Evolutionary conservation across 2,329 filamentous ascomycete genomes (phyloP).

Genomic region (Ceratocystis harringtonii): DNA sequence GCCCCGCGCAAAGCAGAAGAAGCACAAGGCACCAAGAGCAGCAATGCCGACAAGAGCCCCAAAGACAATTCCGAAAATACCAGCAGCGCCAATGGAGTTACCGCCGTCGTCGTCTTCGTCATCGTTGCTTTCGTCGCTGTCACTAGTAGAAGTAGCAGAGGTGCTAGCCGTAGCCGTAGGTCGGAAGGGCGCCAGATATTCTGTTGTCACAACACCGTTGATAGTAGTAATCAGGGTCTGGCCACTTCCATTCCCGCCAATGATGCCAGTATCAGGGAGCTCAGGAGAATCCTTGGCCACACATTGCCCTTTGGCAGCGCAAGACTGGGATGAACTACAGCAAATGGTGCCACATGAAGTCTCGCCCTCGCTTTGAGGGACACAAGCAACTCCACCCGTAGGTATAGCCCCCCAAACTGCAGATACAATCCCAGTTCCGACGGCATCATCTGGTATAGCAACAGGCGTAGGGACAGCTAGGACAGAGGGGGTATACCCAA

Average conservation of each 20-base stretch:
- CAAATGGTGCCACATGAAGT: conserved; percentile 53
- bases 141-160: conserved; percentile 33
- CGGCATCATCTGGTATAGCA: conserved; percentile 15
- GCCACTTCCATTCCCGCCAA: conserved; percentile 21
- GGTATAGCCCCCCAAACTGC: conserved; percentile 30
- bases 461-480: conserved; percentile 11
- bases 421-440: conserved; percentile 42
- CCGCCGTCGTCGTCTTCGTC: conserved; percentile 25
- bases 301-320: conserved; percentile 44
- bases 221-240: conserved; percentile 32
- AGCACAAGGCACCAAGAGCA: conserved; percentile 54
- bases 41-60: conserved; percentile 52
- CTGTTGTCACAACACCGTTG: conserved; percentile 37
- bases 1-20: conserved; percentile 54
- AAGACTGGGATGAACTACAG: conserved; percentile 56
- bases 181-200: conserved; percentile 37
- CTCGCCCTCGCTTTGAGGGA: conserved; percentile 37
- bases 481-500: conserved; percentile 4
- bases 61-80: conserved; percentile 69
- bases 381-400: conserved; percentile 33
- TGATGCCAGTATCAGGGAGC: conserved; percentile 22
- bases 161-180: conserved; percentile 40
- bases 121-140: conserved; percentile 29
- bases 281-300: conserved; percentile 33
- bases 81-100: conserved; percentile 47